Base-by-base conservation (phyloP, 2,329 filamentous ascomycete genomes). In the Ilyonectria robusta region DNA sequence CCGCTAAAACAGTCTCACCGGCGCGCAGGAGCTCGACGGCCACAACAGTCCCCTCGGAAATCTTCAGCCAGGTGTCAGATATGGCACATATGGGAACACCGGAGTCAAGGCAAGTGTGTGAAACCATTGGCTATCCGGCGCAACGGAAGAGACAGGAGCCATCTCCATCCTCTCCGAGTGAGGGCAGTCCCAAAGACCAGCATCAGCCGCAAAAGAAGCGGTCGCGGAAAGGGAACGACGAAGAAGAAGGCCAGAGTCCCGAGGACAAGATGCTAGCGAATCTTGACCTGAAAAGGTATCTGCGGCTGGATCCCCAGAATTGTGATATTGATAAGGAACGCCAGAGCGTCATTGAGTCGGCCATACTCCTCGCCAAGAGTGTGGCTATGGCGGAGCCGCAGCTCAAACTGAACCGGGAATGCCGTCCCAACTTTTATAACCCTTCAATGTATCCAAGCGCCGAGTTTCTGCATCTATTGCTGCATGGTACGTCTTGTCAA, bases 221-320 rank as follows among this genome's bases (percentile, higher is more conserved):
- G 55, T 23, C 42, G 23, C 42, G 55, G 2, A 59, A 35, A 23
- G 54, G 31, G 19, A 26, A 37, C 5, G 55, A 59, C 10, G 42
- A 26, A 1, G 55, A 59, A n/a, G 55, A 59, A 29, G 42, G 44
- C 1, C 42, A 37, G 26, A 47, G 42, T 7, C 55, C 55, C 8
- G 55, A 59, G 26, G 55, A 59, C 17, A 59, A 59, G 31, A 59
- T 59, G 55, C 55, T 59, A 10, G 55, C 55, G 42, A 59, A 59
- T n/a, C 26, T 59, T 10, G 55, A 59, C 10, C 29, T 59, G 17
- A 59, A 47, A 21, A 29, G 42, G 17, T 59, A 59, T 35, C 55
- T 59, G 9, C 55, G 29, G 10, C 29, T 59, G 6, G 55, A 59
- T 21, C 44, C n/a, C 13, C 55, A 59, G 44, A 59, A 21, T 10